Conservation (phyloP, 192 early-diverging fungal genomes). For the Lobosporangium transversale region DNA sequence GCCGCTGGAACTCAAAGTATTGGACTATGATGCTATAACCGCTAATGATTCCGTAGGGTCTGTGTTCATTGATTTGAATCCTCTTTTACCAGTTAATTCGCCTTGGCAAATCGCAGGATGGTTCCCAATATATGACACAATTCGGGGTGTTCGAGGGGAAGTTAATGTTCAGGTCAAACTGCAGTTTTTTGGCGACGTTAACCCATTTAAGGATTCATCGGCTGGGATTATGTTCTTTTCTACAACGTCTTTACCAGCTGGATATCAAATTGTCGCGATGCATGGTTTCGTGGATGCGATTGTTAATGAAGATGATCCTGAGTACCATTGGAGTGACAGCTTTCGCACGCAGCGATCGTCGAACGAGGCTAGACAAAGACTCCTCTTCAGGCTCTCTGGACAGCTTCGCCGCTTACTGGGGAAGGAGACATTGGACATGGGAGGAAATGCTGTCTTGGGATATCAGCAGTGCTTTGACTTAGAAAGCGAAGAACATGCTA, state of each 20-base stretch:
- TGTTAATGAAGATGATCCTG: slow-evolving; percentile 78
- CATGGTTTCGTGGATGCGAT: slow-evolving; percentile 79
- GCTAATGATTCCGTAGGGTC: slow-evolving; percentile 79
- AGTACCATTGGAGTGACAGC: slow-evolving; percentile 85
- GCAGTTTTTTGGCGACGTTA: slow-evolving; percentile 84
- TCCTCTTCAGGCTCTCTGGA: slow-evolving; percentile 76
- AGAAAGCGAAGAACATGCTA: slow-evolving; percentile 75
- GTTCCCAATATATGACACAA: slow-evolving; percentile 84
- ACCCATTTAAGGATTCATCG: slow-evolving; percentile 82
- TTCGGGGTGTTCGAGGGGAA: slow-evolving; percentile 79
- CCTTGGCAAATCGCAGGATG: slow-evolving; percentile 73
- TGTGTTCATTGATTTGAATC: slow-evolving; percentile 82
- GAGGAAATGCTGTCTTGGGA: slow-evolving; percentile 79
- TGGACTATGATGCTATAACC: slow-evolving; percentile 82
- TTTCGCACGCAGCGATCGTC: slow-evolving; percentile 82
- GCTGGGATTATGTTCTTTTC: slow-evolving; percentile 76
- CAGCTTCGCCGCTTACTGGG: slow-evolving; percentile 76
- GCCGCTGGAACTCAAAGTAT: slow-evolving; percentile 78
- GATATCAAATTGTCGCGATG: slow-evolving; percentile 63
- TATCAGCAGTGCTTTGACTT: slow-evolving; percentile 82
- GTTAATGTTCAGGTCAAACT: slow-evolving; percentile 75
- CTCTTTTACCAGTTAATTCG: slow-evolving; percentile 75
- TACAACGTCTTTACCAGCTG: slow-evolving; percentile 63
- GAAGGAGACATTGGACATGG: slow-evolving; percentile 77
- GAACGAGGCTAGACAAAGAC: slow-evolving; percentile 77